Percentiles rank a stretch among this genome's conserved stretches.
Conservation (phyloP, 257 asterid genomes). For the Plantago major region DNA sequence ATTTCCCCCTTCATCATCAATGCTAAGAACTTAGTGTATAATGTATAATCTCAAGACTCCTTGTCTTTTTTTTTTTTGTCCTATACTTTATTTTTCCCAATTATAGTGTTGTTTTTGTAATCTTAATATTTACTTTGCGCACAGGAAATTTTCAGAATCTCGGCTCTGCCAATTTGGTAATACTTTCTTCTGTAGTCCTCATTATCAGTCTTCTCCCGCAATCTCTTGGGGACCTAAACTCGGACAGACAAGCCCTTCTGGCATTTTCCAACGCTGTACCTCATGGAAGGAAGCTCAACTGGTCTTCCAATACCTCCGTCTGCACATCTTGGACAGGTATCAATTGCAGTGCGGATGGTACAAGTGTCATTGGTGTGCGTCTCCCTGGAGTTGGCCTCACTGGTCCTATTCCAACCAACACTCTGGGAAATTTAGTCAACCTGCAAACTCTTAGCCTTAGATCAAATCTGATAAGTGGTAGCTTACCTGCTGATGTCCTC, state of each 20-base stretch:
- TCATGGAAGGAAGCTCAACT: slow-evolving; percentile 63
- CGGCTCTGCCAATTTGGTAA: slow-evolving; percentile 14
- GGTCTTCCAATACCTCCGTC: slow-evolving; percentile 46
- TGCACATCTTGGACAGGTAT: slow-evolving; percentile 66
- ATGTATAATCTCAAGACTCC: too few relatives aligned
- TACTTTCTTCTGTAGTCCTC: slow-evolving; percentile 34
- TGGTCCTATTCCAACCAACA: slow-evolving; percentile 52
- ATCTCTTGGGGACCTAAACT: slow-evolving; percentile 47
- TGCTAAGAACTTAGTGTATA: too few relatives aligned
- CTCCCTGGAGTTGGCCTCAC: slow-evolving; percentile 70
- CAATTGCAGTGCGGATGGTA: slow-evolving; percentile 44
- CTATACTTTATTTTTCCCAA: too few relatives aligned
- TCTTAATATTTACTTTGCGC: neutral
- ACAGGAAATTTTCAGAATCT: slow-evolving; percentile 24
- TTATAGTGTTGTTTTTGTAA: neutral
- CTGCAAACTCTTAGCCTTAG: slow-evolving; percentile 36
- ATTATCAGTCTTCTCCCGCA: slow-evolving; percentile 41
- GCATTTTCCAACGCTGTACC: slow-evolving; percentile 52
- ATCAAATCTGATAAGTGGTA: slow-evolving; percentile 19
- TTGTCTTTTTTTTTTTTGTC: too few relatives aligned
- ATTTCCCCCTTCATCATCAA: too few relatives aligned
- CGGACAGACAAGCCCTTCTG: slow-evolving; percentile 69
- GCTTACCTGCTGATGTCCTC: slow-evolving; percentile 17
- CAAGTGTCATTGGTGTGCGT: slow-evolving; percentile 40
- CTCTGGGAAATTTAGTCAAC: slow-evolving; percentile 28